Evolutionary conservation across 495 filamentous ascomycete species (phyloP).

Genomic region (Lasiosphaeria hispida): DNA sequence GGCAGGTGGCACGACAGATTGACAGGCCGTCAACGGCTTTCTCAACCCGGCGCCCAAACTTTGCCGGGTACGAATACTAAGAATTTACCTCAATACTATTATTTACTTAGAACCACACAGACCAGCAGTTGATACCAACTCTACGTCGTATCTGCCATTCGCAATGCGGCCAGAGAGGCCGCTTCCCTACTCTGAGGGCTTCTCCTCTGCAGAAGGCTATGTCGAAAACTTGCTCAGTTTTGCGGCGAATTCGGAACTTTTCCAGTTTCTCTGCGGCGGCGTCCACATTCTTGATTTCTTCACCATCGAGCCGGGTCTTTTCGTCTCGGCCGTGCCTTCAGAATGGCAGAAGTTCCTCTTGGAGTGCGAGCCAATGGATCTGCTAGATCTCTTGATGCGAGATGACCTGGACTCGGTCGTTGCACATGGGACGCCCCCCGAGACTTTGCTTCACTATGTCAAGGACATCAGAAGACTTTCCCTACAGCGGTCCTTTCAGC

Average conservation of each 20-base stretch:
- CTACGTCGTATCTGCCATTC: neutral
- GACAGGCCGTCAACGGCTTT: too few relatives aligned
- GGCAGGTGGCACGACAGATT: neutral
- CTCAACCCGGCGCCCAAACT: too few relatives aligned
- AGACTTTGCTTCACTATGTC: constrained; percentile 70
- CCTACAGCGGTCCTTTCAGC: constrained; percentile 59
- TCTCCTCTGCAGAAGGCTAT: constrained; percentile 60
- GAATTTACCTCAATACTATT: neutral
- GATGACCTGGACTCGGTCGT: constrained; percentile 57
- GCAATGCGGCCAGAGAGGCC: constrained; percentile 39
- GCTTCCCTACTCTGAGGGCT: constrained; percentile 46
- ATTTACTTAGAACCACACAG: neutral
- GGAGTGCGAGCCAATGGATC: constrained; percentile 62
- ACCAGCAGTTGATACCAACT: neutral
- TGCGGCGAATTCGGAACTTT: constrained; percentile 68
- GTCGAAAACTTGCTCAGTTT: constrained; percentile 76
- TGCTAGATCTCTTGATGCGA: constrained; percentile 76
- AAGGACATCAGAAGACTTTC: constrained; percentile 67
- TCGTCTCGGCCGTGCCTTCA: constrained; percentile 66
- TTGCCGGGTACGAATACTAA: neutral
- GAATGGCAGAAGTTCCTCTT: constrained; percentile 81
- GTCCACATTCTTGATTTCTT: constrained; percentile 96
- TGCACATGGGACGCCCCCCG: constrained; percentile 55
- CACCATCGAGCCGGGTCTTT: constrained; percentile 75
- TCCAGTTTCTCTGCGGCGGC: constrained; percentile 85